These are phyloP conservation scores for Marasmius tenuissimus DNA, from an alignment of 1,284 basidiomycete genomes.

Conservation along the genomic window DNA sequence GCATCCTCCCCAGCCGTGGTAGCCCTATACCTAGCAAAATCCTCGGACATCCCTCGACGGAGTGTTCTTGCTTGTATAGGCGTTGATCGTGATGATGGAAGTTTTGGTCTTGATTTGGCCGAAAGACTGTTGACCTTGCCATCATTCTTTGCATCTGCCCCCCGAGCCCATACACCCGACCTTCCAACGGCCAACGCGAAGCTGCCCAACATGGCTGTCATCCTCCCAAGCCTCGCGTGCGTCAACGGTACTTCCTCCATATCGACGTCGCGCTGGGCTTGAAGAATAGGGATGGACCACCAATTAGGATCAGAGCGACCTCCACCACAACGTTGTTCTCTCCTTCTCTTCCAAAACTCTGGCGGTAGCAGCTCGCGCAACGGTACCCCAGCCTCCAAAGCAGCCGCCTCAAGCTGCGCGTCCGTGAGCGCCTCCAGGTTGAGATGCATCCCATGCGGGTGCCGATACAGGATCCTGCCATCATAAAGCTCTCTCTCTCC, in stretches of 20 bases:
- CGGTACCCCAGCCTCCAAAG: conserved; percentile 63
- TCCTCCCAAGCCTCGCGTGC: conserved; percentile 46
- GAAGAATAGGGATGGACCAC: not conserved
- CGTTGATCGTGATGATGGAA: too few species aligned
- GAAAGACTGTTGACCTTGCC: not conserved
- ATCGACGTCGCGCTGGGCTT: not conserved
- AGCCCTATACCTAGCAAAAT: too few species aligned
- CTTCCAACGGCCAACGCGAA: conserved; percentile 40
- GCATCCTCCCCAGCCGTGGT: conserved; percentile 25
- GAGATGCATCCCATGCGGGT: conserved; percentile 46
- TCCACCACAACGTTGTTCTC: not conserved
- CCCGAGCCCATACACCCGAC: conserved; percentile 8
- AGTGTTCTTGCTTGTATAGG: too few species aligned
- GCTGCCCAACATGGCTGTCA: conserved; percentile 51
- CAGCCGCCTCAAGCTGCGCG: conserved; percentile 54
- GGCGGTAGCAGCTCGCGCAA: conserved; percentile 48
- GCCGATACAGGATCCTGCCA: conserved; percentile 10
- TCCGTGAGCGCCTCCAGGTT: conserved; percentile 58
- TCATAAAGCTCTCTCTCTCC: too few species aligned
- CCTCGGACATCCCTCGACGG: too few species aligned
- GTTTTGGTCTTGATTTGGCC: not conserved
- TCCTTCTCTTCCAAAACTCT: conserved; percentile 26
- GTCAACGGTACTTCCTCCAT: conserved; percentile 27
- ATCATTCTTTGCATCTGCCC: not conserved
- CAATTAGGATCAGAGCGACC: not conserved